Conservation (phyloP, 805 yeast species). For the Nakazawaea laoshanensis region DNA sequence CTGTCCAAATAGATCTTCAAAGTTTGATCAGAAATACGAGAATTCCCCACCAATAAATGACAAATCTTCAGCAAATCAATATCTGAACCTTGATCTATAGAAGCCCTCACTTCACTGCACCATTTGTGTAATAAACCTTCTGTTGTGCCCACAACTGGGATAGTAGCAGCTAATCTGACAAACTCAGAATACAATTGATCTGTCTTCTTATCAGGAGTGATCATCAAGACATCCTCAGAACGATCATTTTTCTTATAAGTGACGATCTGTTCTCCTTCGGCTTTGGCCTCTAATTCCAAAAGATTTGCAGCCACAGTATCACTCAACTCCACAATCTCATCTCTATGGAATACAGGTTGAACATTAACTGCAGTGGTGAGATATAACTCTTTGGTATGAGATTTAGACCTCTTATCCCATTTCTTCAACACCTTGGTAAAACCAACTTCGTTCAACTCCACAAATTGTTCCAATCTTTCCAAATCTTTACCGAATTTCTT, state of each 20-base stretch:
- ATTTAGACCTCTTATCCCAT: slow-evolving; percentile 96
- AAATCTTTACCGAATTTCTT: slow-evolving; percentile 85
- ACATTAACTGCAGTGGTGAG: slow-evolving; percentile 89
- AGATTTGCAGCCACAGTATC: slow-evolving; percentile 63
- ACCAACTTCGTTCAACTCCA: slow-evolving; percentile 92
- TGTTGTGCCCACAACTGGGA: slow-evolving; percentile 12
- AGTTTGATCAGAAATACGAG: slow-evolving; percentile 57
- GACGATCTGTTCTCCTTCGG: slow-evolving; percentile 29
- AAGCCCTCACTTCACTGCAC: slow-evolving; percentile 35
- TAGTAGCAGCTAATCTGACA: slow-evolving; percentile 20
- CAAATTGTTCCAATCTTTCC: slow-evolving; percentile 83
- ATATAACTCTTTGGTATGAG: slow-evolving; percentile 89
- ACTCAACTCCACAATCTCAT: slow-evolving; percentile 75
- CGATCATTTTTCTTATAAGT: slow-evolving; percentile 14
- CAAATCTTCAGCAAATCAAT: slow-evolving; percentile 63
- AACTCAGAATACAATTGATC: slow-evolving; percentile 72
- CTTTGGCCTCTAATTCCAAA: slow-evolving; percentile 67
- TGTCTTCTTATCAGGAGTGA: slow-evolving; percentile 33
- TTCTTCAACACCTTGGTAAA: slow-evolving; percentile 92
- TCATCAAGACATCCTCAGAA: slow-evolving; percentile 4
- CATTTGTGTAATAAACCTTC: slow-evolving; percentile 18
- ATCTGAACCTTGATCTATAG: slow-evolving; percentile 28
- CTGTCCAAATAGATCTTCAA: slow-evolving; percentile 37
- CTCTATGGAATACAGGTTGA: slow-evolving; percentile 92
- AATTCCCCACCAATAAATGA: slow-evolving; percentile 54